A percentile compares a stretch with the other conserved stretches of the same genome.
phyloP scores from a whole-genome alignment of 176 grass and related monocot genomes.

The Raddia guianensis region DNA sequence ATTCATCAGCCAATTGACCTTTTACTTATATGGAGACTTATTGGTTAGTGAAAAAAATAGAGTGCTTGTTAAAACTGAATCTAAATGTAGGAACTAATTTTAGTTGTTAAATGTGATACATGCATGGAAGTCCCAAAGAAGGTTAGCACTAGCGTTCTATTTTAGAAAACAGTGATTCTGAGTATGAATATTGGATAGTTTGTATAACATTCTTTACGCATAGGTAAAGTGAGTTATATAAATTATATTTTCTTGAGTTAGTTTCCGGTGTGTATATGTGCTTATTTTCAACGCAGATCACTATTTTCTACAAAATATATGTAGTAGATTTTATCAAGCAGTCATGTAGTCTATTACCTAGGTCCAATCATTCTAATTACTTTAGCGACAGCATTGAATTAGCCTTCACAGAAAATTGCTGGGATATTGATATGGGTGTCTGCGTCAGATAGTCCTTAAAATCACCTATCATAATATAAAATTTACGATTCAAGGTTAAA shows the following conservation, averaged over 20 bases:
- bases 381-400: neutral
- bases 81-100: neutral
- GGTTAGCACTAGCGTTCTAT: neutral
- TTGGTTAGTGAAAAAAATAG: neutral
- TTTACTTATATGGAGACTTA: neutral
- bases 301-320: neutral
- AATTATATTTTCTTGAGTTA: neutral
- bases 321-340: neutral
- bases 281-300: neutral
- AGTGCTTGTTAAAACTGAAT: neutral
- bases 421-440: no score
- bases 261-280: neutral
- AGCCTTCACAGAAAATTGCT: no score
- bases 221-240: neutral
- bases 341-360: neutral
- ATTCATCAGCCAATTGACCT: constrained; percentile 8
- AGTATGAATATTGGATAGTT: neutral
- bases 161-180: neutral
- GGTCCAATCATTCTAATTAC: neutral
- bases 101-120: neutral
- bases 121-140: constrained; percentile 8
- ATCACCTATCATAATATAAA: neutral
- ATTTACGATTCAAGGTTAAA: neutral
- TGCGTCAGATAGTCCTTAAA: neutral
- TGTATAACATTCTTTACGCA: neutral